These are phyloP conservation scores for Microcera coccophila DNA, from an alignment of 2,329 filamentous ascomycete species.

Conservation along the genomic window DNA sequence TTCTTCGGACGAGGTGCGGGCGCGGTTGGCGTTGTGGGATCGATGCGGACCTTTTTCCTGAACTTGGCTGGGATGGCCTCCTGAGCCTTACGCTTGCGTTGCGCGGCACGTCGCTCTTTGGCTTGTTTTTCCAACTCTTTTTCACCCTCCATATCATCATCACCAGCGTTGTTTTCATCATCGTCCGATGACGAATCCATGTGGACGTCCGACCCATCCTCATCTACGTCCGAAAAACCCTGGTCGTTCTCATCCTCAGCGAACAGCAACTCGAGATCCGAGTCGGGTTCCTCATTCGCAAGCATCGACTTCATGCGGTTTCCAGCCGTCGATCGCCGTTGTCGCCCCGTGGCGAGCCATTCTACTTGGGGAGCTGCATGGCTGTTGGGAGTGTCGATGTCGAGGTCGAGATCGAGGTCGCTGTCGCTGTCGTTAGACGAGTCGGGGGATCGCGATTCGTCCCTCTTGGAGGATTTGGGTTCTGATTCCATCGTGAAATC, in stretches of 20 bases:
- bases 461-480: conserved; percentile 29
- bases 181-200: conserved; percentile 84
- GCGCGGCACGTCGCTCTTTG: conserved; percentile 61
- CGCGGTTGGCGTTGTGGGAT: conserved; percentile 42
- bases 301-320: conserved; percentile 78
- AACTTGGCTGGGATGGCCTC: conserved; percentile 68
- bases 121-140: conserved; percentile 77
- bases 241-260: conserved; percentile 67
- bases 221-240: conserved; percentile 66
- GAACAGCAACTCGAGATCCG: conserved; percentile 70
- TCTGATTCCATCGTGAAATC: conserved; percentile 28
- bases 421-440: conserved; percentile 28
- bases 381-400: conserved; percentile 32
- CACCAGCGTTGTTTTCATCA: conserved; percentile 63
- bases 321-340: conserved; percentile 76
- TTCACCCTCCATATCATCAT: conserved; percentile 78
- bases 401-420: conserved; percentile 29
- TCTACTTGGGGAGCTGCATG: conserved; percentile 46
- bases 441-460: conserved; percentile 31
- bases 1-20: conserved; percentile 52
- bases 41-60: conserved; percentile 73
- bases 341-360: conserved; percentile 69
- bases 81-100: conserved; percentile 75
- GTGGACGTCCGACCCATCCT: conserved; percentile 68
- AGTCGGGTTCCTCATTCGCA: conserved; percentile 66